phyloP scores from a whole-genome alignment of 805 yeast species.

The Metschnikowia bowlesiae region DNA sequence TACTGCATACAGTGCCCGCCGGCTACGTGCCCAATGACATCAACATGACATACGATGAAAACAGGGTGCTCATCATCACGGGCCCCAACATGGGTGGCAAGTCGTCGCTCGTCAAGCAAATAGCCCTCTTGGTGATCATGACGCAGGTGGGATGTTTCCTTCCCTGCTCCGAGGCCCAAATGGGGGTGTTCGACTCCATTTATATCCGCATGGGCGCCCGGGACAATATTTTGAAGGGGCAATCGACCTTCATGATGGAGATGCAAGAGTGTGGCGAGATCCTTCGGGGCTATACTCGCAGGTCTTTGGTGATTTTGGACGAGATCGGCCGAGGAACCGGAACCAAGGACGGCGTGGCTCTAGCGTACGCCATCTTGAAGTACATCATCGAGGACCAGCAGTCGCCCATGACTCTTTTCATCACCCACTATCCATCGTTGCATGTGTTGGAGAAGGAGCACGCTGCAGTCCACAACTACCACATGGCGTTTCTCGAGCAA shows the following conservation, averaged over 20 bases:
- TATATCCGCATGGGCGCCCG: constrained; percentile 84
- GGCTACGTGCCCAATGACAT: constrained; percentile 67
- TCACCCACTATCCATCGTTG: constrained; percentile 78
- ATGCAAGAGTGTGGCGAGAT: constrained; percentile 62
- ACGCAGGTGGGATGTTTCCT: constrained; percentile 74
- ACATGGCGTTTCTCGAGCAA: constrained; percentile 61
- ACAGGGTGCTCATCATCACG: constrained; percentile 60
- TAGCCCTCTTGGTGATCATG: constrained; percentile 67
- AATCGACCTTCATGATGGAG: constrained; percentile 82
- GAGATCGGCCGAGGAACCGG: constrained; percentile 83
- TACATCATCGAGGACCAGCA: constrained; percentile 41
- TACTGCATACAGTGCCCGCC: constrained; percentile 43
- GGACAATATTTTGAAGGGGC: constrained; percentile 69
- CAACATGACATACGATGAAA: constrained; percentile 39
- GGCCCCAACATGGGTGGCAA: constrained; percentile 93
- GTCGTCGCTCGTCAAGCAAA: constrained; percentile 68
- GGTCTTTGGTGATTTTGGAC: constrained; percentile 62
- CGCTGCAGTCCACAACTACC: constrained; percentile 52
- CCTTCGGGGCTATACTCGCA: constrained; percentile 46
- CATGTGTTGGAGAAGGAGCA: constrained; percentile 45
- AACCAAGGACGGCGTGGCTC: constrained; percentile 69
- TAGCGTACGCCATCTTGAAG: constrained; percentile 68
- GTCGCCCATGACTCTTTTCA: constrained; percentile 63
- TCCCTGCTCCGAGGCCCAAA: constrained; percentile 56
- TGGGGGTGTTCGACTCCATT: constrained; percentile 71